These are phyloP conservation scores for Mrakia blollopis DNA, from an alignment of 768 basidiomycete genomes.

Conservation along the genomic window DNA sequence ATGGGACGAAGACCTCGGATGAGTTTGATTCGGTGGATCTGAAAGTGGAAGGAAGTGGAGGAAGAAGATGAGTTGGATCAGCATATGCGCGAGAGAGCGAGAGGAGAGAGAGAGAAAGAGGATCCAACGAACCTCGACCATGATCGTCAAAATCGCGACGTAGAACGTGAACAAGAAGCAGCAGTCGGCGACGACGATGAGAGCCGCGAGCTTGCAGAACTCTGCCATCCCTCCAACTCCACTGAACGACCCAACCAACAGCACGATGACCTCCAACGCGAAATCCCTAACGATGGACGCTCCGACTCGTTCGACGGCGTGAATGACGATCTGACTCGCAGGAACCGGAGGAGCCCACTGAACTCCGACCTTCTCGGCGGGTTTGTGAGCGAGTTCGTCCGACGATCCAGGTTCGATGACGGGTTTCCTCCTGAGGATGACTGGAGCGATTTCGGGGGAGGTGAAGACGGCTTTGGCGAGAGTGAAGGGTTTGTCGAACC, in stretches of 20 bases:
- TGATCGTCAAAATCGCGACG: constrained; percentile 79
- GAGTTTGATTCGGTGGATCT: constrained; percentile 51
- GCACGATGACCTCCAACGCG: constrained; percentile 81
- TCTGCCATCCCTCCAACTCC: constrained; percentile 84
- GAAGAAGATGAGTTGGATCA: not conserved
- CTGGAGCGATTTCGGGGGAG: constrained; percentile 55
- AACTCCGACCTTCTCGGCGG: constrained; percentile 39
- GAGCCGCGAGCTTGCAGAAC: constrained; percentile 88
- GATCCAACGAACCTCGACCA: constrained; percentile 69
- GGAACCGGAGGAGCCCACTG: constrained; percentile 52
- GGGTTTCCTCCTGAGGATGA: constrained; percentile 33
- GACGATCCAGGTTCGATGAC: constrained; percentile 33
- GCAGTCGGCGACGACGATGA: constrained; percentile 83
- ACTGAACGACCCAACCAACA: constrained; percentile 77
- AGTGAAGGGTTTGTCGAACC: constrained; percentile 94
- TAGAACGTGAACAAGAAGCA: constrained; percentile 84
- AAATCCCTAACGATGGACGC: constrained; percentile 86
- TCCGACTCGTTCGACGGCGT: constrained; percentile 73
- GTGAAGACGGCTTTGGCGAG: constrained; percentile 85
- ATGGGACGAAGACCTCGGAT: constrained; percentile 45
- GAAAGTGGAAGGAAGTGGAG: not conserved
- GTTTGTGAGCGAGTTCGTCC: constrained; percentile 37
- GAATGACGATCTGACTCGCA: constrained; percentile 75
- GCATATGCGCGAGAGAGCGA: not conserved
- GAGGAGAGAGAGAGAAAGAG: not conserved